phyloP scores from a whole-genome alignment of 148 eudicot species.

The Chenopodium formosanum region DNA sequence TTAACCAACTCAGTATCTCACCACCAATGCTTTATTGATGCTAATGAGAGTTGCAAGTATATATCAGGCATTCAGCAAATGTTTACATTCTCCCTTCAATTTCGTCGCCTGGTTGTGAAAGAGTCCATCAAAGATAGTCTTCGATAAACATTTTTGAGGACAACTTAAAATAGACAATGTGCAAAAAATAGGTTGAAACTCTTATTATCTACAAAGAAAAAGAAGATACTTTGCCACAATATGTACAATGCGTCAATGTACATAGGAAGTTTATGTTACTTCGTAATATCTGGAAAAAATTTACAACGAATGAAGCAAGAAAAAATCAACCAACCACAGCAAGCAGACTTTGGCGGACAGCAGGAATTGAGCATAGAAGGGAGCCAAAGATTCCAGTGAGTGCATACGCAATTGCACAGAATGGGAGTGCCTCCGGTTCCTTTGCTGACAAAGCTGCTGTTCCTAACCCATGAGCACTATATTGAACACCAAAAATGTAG shows the following conservation, averaged over 20 bases:
- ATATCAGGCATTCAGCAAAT: background rate
- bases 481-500: conserved; percentile 3
- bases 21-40: background rate
- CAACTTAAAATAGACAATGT: background rate
- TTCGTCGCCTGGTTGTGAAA: background rate
- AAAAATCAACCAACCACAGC: conserved; percentile 63
- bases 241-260: background rate
- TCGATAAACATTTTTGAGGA: background rate
- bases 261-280: background rate
- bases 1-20: background rate
- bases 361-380: conserved; percentile 78
- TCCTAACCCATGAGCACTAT: conserved; percentile 96
- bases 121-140: background rate
- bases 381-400: conserved; percentile 93
- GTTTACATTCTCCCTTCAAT: background rate
- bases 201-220: background rate
- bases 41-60: too few relatives aligned
- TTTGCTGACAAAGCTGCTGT: conserved; percentile 98
- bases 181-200: too few relatives aligned
- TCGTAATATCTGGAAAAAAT: background rate
- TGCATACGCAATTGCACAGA: conserved; percentile 95
- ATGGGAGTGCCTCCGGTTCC: conserved; percentile 98
- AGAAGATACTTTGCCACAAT: background rate
- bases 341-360: conserved; percentile 81
- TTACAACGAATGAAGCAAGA: background rate